Conservation (phyloP, 257 asterid species). For the Parsonsia alboflavescens region DNA sequence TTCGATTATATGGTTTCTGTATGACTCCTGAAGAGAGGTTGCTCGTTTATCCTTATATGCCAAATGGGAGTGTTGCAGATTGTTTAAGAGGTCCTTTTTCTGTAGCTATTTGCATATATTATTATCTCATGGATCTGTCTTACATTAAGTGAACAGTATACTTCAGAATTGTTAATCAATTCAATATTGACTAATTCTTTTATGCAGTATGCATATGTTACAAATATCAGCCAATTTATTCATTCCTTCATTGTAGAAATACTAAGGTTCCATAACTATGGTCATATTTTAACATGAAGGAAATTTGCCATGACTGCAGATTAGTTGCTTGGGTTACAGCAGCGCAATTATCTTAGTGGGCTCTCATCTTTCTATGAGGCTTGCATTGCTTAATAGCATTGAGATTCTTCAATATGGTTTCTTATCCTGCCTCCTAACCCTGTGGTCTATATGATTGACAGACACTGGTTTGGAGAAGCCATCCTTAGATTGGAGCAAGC, state of each 20-base stretch:
- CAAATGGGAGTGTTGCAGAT: constrained; percentile 94
- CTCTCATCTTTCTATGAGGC: neutral
- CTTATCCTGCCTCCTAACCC: neutral
- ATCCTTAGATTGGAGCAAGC: constrained; percentile 80
- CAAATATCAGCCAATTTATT: neutral
- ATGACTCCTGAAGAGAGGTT: constrained; percentile 78
- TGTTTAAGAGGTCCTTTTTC: constrained; percentile 65
- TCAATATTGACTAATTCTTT: neutral
- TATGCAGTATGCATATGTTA: neutral
- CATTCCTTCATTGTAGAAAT: neutral
- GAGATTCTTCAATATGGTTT: neutral
- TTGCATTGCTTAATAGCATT: neutral
- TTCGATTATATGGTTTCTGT: constrained; percentile 79
- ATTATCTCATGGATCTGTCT: neutral
- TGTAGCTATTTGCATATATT: neutral
- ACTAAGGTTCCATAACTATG: neutral
- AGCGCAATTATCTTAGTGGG: neutral
- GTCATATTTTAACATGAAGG: neutral
- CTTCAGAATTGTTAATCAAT: neutral
- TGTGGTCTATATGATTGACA: constrained; percentile 14
- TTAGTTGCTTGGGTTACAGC: neutral
- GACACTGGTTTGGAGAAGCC: constrained; percentile 67
- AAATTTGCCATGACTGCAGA: neutral
- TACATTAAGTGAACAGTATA: neutral
- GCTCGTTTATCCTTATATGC: constrained; percentile 87